These are phyloP conservation scores for Cyclostephanos invisitatus DNA, from an alignment of 108 stramenopile genomes.

Conservation along the genomic window DNA sequence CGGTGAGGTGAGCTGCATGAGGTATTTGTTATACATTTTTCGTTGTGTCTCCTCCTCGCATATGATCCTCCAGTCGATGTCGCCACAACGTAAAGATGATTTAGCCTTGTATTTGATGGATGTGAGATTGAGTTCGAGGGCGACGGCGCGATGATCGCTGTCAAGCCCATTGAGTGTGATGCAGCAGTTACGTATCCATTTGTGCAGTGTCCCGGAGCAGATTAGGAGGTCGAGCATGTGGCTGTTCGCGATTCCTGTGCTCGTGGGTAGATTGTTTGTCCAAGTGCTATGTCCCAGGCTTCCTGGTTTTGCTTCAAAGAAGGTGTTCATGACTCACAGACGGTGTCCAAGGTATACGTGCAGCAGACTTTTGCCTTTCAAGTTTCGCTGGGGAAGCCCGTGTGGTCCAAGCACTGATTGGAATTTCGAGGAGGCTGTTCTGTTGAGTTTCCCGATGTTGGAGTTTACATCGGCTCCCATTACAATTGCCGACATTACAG, in stretches of 20 bases:
- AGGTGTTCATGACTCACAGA: not conserved
- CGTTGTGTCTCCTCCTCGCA: not conserved
- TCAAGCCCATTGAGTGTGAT: not conserved
- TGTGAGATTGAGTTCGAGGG: not conserved
- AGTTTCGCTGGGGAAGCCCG: not conserved
- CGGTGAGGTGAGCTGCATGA: not conserved
- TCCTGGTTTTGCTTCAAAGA: not conserved
- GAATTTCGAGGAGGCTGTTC: not conserved
- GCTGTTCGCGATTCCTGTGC: not conserved
- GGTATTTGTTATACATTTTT: not conserved
- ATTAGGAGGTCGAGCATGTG: not conserved
- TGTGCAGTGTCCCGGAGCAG: not conserved
- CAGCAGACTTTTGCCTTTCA: not conserved
- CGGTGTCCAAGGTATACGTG: constrained; percentile 1
- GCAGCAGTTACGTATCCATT: not conserved
- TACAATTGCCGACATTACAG: not conserved
- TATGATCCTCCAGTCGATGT: not conserved
- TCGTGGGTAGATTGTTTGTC: not conserved
- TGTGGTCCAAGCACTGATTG: constrained; percentile 3
- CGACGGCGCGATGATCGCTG: not conserved
- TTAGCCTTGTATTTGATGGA: not conserved
- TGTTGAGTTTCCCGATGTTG: not conserved
- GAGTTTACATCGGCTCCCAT: constrained; percentile 7
- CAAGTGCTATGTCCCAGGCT: not conserved
- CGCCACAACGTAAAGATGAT: not conserved